These are phyloP conservation scores for Ambrosia trifida DNA, from an alignment of 129 eudicot species.

Conservation along the genomic window DNA sequence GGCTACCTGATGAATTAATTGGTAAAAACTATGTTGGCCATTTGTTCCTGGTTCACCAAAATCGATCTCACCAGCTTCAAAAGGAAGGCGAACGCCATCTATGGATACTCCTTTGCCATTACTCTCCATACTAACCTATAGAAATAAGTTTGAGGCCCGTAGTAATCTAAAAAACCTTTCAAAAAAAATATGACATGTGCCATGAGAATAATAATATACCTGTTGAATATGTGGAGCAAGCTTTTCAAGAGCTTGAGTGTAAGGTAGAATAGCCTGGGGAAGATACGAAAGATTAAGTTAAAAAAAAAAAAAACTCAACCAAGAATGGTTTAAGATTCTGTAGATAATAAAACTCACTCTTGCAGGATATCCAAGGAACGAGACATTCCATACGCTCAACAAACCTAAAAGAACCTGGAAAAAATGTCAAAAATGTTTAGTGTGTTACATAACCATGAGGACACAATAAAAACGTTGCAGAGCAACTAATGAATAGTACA, in stretches of 20 bases:
- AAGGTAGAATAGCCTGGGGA: constrained; percentile 88
- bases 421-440: constrained; percentile 20
- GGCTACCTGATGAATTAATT: constrained; percentile 91
- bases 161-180: background rate
- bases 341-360: constrained; percentile 58
- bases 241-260: constrained; percentile 93
- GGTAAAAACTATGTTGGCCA: constrained; percentile 99
- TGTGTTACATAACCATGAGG: background rate
- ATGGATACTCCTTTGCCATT: constrained; percentile 98
- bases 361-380: constrained; percentile 97
- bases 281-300: constrained; percentile 5
- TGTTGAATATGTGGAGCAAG: constrained; percentile 98
- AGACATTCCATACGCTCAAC: constrained; percentile 95
- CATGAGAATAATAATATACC: constrained; percentile 39
- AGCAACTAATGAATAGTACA: constrained; percentile 35
- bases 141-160: constrained; percentile 2
- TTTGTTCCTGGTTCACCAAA: constrained; percentile 99
- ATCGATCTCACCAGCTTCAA: constrained; percentile 95
- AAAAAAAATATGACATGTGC: background rate
- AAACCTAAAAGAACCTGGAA: constrained; percentile 93
- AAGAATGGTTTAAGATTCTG: background rate
- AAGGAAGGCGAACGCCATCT: constrained; percentile 91
- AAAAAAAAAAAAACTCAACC: constrained; percentile 19
- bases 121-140: constrained; percentile 99
- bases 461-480: background rate